These are phyloP conservation scores for Euphrasia arctica DNA, from an alignment of 305 asterid species.

Conservation along the genomic window DNA sequence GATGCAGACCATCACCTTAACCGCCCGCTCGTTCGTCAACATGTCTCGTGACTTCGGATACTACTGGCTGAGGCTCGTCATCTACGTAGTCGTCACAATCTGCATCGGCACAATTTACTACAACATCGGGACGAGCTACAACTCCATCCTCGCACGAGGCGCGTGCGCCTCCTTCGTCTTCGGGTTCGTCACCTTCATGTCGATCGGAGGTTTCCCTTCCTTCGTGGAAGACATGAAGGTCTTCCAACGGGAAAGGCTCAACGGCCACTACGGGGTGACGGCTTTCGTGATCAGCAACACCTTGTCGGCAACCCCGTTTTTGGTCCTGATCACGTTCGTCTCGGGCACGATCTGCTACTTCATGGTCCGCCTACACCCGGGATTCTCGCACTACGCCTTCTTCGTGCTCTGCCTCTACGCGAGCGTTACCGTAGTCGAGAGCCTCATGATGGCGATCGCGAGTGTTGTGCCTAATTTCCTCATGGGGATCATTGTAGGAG, in stretches of 20 bases:
- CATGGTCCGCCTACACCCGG: slow-evolving; percentile 96
- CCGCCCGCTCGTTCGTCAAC: slow-evolving; percentile 84
- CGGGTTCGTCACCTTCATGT: slow-evolving; percentile 96
- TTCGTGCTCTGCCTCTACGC: slow-evolving; percentile 81
- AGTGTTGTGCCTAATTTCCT: slow-evolving; percentile 95
- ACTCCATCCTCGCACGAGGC: slow-evolving; percentile 93
- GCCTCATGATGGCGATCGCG: slow-evolving; percentile 99
- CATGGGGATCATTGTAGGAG: slow-evolving; percentile 98
- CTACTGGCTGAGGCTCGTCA: slow-evolving; percentile 95
- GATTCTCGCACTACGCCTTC: slow-evolving; percentile 75
- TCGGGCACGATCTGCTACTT: slow-evolving; percentile 96
- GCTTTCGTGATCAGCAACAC: slow-evolving; percentile 96
- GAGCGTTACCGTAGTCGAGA: slow-evolving; percentile 95
- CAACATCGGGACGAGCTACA: slow-evolving; percentile 91
- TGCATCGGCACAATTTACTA: slow-evolving; percentile 96
- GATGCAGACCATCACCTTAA: slow-evolving; percentile 85
- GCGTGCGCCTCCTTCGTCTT: slow-evolving; percentile 96
- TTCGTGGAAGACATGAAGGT: slow-evolving; percentile 99
- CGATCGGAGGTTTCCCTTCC: slow-evolving; percentile 97
- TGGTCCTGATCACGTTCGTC: slow-evolving; percentile 71
- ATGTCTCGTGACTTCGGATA: slow-evolving; percentile 99
- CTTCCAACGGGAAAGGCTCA: slow-evolving; percentile 92
- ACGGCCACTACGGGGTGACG: slow-evolving; percentile 93
- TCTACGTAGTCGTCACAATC: slow-evolving; percentile 81
- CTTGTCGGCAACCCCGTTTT: slow-evolving; percentile 87